phyloP scores from a whole-genome alignment of 164 flowering plant species.

The Macadamia tetraphylla region DNA sequence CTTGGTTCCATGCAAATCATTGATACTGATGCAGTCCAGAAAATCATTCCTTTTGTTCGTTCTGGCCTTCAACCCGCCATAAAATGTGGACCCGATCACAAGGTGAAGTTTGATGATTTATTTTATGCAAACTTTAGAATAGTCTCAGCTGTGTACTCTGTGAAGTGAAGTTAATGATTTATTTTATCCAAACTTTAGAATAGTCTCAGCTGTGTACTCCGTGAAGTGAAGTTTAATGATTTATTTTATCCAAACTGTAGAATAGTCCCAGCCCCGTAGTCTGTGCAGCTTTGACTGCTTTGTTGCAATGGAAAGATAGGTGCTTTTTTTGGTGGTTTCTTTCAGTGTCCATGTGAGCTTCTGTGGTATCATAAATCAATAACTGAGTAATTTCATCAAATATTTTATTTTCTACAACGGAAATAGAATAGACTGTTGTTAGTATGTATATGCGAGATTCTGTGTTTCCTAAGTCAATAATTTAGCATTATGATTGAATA shows the following conservation, averaged over 20 bases:
- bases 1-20: slow-evolving; percentile 48
- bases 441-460: no score
- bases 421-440: no score
- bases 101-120: slow-evolving; percentile 35
- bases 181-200: neutral
- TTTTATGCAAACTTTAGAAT: neutral
- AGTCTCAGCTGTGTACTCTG: neutral
- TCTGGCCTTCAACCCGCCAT: slow-evolving; percentile 49
- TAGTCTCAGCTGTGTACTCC: neutral
- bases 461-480: no score
- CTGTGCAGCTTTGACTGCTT: slow-evolving; percentile 10
- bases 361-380: no score
- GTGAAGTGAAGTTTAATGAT: slow-evolving; percentile 22
- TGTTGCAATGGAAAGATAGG: no score
- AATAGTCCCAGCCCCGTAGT: neutral
- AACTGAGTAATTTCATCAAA: no score
- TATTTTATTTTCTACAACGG: no score
- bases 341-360: no score
- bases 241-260: neutral
- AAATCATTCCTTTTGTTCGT: slow-evolving; percentile 59
- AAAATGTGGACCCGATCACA: slow-evolving; percentile 46
- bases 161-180: slow-evolving; percentile 22
- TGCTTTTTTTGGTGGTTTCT: no score
- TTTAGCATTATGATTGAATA: no score
- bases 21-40: slow-evolving; percentile 49